Evolutionary conservation across 2,329 filamentous ascomycete genomes (phyloP), one percentile per base, ranked within the genome.

Genomic region (Colletotrichum tamarilloi): DNA sequence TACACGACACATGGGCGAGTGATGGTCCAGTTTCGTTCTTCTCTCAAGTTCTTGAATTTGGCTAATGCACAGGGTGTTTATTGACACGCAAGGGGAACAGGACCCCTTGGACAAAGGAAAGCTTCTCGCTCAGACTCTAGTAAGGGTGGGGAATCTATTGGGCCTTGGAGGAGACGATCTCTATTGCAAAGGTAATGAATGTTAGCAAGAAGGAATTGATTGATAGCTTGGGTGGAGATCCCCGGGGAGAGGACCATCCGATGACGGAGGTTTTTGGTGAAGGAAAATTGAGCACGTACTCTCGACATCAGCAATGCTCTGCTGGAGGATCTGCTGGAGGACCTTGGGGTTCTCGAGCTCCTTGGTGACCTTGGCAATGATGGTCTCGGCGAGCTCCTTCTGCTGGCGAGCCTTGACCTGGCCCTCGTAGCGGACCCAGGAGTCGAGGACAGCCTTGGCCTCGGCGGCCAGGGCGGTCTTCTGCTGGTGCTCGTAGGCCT

Each of bases 401-500:
- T 99, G 97, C 90, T 99, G 95, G 85, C 97, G 93, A 89, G 96
- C 93, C 94, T 98, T 99, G 82, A 99, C 95, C 90, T 98, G 97
- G 80, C 94, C 89, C 89, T 99, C 97, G 86, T 99, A 99, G 84
- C 97, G 94, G 77, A 98, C 95, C 97, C 97, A 99, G 72, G 95
- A 98, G 85, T 99, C 97, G 77, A 99, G 92, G 73, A 98, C 97
- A 75, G 90, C 82, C 93, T 98, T 99, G 82, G 96, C 96, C 90
- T 99, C 97, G 76, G 91, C 88, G 73, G 95, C 95, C 77, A 99
- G 89, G 79, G 95, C 94, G 75, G 96, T 98, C 88, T 92, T 93
- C 88, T 99, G 97, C 91, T 98, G 95, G 78, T 98, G 92, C 91
- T 98, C 95, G 87, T 93, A 99, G 77, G 95, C 95, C 91, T 98